Base-by-base conservation (phyloP, 371 early-diverging fungal genomes). In the Funneliformis caledonium region DNA sequence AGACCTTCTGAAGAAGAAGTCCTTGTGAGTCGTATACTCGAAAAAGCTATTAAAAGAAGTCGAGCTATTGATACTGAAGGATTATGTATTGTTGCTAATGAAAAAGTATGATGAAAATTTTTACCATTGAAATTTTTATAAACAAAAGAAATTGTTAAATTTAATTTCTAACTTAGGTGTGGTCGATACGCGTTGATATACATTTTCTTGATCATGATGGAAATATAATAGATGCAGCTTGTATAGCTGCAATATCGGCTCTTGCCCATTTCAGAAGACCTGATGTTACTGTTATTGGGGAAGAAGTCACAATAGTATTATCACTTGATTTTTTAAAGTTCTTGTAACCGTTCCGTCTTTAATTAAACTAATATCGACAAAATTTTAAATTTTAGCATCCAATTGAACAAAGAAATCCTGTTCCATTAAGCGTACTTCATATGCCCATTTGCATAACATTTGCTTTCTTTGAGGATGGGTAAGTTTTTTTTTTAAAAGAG, bases 21-120 rank as follows among this genome's bases (percentile, higher is more conserved):
- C 0, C 83, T 94, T 48, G 88, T 98, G 33, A 91, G 91, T 56
- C 91, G 97, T 48, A 85, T 95, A 82, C 87, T 99, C 42, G 99
- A 99, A 83, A 96, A 95, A 80, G 92, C 94, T 4, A 83, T 99
- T 82, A 91, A 92, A 80, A 87, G 92, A 80, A 93, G 93, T 80
- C 89, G 96, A 75, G 97, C 97, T 11, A 87, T 99, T 76, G 98
- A 99, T 83, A 94, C 96, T 22, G 99, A 99, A 85, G 96, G 97
- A 9, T 88, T 99, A 78, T 98, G 99, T 85, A 96, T 99, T 75
- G 88, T 97, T 50, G 94, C 97, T n/a, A 97, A 97, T 47, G 95
- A 97, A 84, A 94, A 96, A 88, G 94, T 91, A 85, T 31, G 79
- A 16, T 56, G 3, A 11, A 47, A 33, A 37, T 72, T 61, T 73